A percentile compares a stretch with the other conserved stretches of the same genome.
Conservation (phyloP, 169 alveolate genomes). For the Plasmodium malariae region DNA sequence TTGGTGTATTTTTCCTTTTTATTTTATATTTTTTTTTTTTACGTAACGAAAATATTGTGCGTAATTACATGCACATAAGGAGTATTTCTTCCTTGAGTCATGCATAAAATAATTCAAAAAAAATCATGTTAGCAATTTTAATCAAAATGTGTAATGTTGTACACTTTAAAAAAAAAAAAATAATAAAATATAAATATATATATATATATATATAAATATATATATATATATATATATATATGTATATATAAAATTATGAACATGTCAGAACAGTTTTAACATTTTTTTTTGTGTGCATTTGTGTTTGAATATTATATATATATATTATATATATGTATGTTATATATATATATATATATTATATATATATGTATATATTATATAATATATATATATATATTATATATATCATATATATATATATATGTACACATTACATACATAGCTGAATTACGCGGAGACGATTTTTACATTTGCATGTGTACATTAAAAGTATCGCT, state of each 20-base stretch:
- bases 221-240: slow-evolving; percentile 24
- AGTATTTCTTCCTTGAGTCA: not conserved
- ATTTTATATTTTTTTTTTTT: not conserved
- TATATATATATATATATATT: not conserved
- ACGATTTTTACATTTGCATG: slow-evolving; percentile 41
- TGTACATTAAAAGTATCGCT: slow-evolving; percentile 53
- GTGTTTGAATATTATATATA: not conserved
- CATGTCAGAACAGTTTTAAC: not conserved
- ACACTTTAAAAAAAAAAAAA: not conserved
- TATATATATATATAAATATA: slow-evolving; percentile 22
- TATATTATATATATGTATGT: too few relatives aligned
- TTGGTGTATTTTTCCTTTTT: not conserved
- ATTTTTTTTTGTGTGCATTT: slow-evolving; percentile 6
- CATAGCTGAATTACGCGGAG: slow-evolving; percentile 39
- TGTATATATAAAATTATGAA: slow-evolving; percentile 4
- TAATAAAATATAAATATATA: slow-evolving; percentile 8
- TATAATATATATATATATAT: slow-evolving; percentile 7
- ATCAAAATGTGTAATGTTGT: not conserved
- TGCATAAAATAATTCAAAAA: not conserved
- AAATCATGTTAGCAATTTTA: not conserved
- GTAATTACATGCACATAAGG: slow-evolving; percentile 48
- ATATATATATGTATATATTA: slow-evolving; percentile 4
- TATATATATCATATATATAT: slow-evolving; percentile 11
- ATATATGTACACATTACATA: slow-evolving; percentile 6
- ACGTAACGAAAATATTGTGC: not conserved